phyloP scores from a whole-genome alignment of 306 rosid genomes.

The Trifolium subterraneum region DNA sequence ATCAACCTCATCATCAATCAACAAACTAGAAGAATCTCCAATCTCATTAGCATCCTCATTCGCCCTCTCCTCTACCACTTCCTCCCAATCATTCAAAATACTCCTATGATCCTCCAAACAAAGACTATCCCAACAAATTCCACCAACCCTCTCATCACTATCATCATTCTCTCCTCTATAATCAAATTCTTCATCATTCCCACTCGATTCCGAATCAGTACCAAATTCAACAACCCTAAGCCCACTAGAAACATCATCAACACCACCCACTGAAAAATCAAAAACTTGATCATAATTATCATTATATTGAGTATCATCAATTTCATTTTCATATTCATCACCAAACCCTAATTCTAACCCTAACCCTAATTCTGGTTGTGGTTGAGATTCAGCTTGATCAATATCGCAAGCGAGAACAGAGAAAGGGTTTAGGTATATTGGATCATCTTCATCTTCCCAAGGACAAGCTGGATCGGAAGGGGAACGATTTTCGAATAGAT shows the following conservation, averaged over 20 bases:
- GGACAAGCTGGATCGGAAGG: slow-evolving; percentile 7
- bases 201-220: slow-evolving; percentile 69
- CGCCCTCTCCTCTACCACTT: slow-evolving; percentile 55
- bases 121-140: slow-evolving; percentile 61
- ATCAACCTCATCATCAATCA: slow-evolving; percentile 51
- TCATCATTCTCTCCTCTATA: slow-evolving; percentile 39
- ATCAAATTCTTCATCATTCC: slow-evolving; percentile 41
- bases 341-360: slow-evolving; percentile 52
- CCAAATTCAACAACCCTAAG: slow-evolving; percentile 69
- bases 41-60: slow-evolving; percentile 47
- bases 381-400: slow-evolving; percentile 22
- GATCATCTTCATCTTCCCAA: neutral
- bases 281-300: slow-evolving; percentile 39
- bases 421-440: slow-evolving; percentile 49
- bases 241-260: slow-evolving; percentile 44
- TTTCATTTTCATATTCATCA: neutral
- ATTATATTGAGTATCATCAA: slow-evolving; percentile 29
- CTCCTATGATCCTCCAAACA: slow-evolving; percentile 70
- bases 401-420: slow-evolving; percentile 48
- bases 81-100: slow-evolving; percentile 67
- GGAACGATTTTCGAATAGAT: slow-evolving; percentile 62
- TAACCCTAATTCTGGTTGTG: slow-evolving; percentile 29
- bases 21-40: slow-evolving; percentile 40
- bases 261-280: slow-evolving; percentile 36
- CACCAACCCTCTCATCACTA: slow-evolving; percentile 47